Percentiles rank a stretch among this genome's conserved stretches.
These are phyloP conservation scores for Dryas octopetala DNA, from an alignment of 306 rosid species.

Conservation along the genomic window DNA sequence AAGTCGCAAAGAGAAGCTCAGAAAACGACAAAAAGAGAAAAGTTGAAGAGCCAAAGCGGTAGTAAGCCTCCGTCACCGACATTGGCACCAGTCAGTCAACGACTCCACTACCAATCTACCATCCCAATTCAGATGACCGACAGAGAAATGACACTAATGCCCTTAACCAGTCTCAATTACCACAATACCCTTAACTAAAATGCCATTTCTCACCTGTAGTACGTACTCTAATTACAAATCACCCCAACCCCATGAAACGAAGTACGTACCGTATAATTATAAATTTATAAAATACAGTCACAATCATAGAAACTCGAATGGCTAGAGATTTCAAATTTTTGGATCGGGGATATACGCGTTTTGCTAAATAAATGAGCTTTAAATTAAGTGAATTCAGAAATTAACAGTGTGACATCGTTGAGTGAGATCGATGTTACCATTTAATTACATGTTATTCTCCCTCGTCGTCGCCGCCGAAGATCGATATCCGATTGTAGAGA, in stretches of 20 bases:
- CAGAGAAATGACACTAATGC: no score
- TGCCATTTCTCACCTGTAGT: neutral
- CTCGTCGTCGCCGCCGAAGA: conserved; percentile 74
- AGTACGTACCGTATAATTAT: neutral
- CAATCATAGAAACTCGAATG: neutral
- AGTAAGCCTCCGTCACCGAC: conserved; percentile 11
- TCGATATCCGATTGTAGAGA: conserved; percentile 59
- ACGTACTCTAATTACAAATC: conserved; percentile 21
- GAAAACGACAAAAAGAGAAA: conserved; percentile 12
- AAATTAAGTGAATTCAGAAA: no score
- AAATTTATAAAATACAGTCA: neutral
- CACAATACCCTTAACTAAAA: neutral
- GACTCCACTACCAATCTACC: neutral
- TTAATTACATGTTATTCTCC: conserved; percentile 3
- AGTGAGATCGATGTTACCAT: no score
- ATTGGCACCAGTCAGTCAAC: conserved; percentile 4
- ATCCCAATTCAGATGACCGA: no score
- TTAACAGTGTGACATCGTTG: no score
- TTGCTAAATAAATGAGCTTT: no score
- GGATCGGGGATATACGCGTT: no score
- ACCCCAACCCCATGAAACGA: neutral
- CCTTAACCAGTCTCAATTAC: neutral
- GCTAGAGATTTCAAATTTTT: no score
- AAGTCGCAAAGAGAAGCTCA: neutral
- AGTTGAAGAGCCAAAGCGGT: neutral